Evolutionary conservation across 345 rosid species (phyloP).

Genomic region (Psidium friedrichsthalianum): DNA sequence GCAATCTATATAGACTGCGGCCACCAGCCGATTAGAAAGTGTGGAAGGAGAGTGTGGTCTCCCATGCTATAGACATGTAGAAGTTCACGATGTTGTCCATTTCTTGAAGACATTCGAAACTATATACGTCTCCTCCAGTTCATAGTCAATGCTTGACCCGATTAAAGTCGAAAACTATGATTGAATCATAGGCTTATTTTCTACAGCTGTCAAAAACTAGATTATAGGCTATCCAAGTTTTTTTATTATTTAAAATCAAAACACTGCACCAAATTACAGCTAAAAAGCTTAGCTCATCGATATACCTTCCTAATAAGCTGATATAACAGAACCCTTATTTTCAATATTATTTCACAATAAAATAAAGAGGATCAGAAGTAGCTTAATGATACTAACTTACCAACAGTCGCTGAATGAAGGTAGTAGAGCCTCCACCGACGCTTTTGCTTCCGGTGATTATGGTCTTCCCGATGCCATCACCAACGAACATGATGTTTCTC

Average conservation of each 20-base stretch:
- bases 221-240: too few relatives aligned
- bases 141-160: not conserved
- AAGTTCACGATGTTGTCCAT: not conserved
- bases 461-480: conserved; percentile 65
- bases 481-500: conserved; percentile 72
- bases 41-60: not conserved
- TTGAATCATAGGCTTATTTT: not conserved
- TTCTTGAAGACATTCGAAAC: not conserved
- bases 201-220: not conserved
- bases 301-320: too few relatives aligned
- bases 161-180: not conserved
- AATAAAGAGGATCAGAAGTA: not conserved
- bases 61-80: not conserved
- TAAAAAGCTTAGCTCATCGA: too few relatives aligned
- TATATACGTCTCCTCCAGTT: not conserved
- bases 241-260: too few relatives aligned
- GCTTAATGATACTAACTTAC: conserved; percentile 24
- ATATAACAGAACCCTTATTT: too few relatives aligned
- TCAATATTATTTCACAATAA: too few relatives aligned
- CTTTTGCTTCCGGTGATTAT: conserved; percentile 85
- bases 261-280: too few relatives aligned
- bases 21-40: not conserved
- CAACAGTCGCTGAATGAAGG: conserved; percentile 86
- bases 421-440: conserved; percentile 81
- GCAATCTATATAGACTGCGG: not conserved